Base-by-base conservation (phyloP, 805 yeast genomes). In the Saccharomycopsis sp. region DNA sequence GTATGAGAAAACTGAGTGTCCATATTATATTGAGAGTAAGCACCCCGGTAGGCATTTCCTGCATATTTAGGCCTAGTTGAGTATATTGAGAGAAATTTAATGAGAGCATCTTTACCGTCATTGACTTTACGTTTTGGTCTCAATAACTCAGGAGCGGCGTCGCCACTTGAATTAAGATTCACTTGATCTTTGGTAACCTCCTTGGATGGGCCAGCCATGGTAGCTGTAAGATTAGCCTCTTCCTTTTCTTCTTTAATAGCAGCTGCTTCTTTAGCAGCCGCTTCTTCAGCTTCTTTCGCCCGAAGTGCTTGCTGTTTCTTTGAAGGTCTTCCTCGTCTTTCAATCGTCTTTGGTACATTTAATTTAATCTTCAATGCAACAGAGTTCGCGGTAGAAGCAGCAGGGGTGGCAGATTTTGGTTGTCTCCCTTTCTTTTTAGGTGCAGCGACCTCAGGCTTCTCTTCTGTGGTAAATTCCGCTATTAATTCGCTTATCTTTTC, bases 11-110 rank as follows among this genome's bases (percentile, higher is more conserved):
- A 14, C 27, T 36, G 45, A 24, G 44, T 17, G 43, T 39, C 44
- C 50, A 57, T 44, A 53, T 58, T 34, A 54, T 51, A 13, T 40
- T 22, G 59, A 42, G 33, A 59, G 52, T 23, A 47, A 19, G 52
- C 48, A 23, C 17, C 55, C 56, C 44, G 54, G 36, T 17, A 43
- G 4, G 47, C 35, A 19, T 19, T 19, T 13, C 21, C 29, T 19
- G 37, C 26, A 6, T 29, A 21, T 24, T 50, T 50, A n/a, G 50
- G 47, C 29, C 52, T 34, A 14, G 55, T 13, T 32, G 37, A 19
- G 47, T 44, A n/a, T 36, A 57, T 41, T n/a, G 33, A 23, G 2
- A 46, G 28, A 6, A 5, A 16, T 24, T 16, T 40, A 21, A 48
- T 45, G 16, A 48, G 24, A 3, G 49, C 42, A 17, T 33, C 21